Base-by-base conservation (phyloP, 106 monocot species). In the Dactylorhiza incarnata region DNA sequence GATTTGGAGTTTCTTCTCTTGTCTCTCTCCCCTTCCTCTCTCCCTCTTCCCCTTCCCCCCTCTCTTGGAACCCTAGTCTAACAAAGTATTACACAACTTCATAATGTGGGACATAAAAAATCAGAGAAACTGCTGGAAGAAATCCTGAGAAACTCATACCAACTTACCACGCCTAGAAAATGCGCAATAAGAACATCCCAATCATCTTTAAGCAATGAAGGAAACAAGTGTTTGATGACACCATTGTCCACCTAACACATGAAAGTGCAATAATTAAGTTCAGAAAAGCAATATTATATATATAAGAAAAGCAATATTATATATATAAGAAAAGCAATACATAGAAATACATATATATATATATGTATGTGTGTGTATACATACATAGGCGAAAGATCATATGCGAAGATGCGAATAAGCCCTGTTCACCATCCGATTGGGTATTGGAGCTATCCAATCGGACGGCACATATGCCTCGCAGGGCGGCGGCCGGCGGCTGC, bases 101-200 rank as follows among this genome's bases (percentile, higher is more conserved):
- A 65, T 9, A 37, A 29, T 59, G 29, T 29, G 13, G 4, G 29
- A 65, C 12, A 25, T 29, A 26, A 65, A 65, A 65, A 26, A 29
- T 29, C 65, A 26, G 11, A 37, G 17, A 45, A 17, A 69, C 19
- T 52, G 73, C 50, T 6, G 15, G 51, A 51, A 49, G 7, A 52
- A 23, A 14, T 50, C 24, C 24, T 24, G 20, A 46, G 53, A 66
- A 78, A 29, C 37, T 79, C 47, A 13, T 22, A 72, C 37, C 24
- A 76, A 81, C 91, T 80, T 87, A 97, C 97, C 85, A 97, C 87
- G 29, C 97, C 97, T 83, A 97, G 97, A 52, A 97, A 97, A 81
- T 97, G 97, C 45, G 93, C 97, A 78, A 97, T 86, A 85, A 97
- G 94, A 77, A 97, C 89, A 82, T 97, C 97, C 97, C 97, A 97